These are phyloP conservation scores for Parastagonospora nodorum DNA, from an alignment of 2,329 filamentous ascomycete species.

Conservation along the genomic window DNA sequence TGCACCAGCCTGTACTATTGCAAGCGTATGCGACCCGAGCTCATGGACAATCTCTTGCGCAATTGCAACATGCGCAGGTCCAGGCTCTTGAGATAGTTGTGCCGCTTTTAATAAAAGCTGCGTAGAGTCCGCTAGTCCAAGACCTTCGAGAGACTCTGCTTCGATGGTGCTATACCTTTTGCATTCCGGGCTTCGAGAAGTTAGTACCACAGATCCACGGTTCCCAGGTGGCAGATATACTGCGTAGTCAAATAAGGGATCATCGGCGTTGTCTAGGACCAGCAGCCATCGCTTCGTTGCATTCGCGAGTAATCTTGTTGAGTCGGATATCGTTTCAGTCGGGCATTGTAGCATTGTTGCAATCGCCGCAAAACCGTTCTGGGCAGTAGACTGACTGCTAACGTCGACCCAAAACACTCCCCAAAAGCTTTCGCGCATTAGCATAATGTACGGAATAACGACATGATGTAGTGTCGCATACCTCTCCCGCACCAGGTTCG, in stretches of 20 bases:
- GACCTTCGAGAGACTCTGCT: conserved; percentile 14
- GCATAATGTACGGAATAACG: conserved; percentile 2
- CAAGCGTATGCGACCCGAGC: conserved; percentile 28
- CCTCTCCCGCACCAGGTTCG: conserved; percentile 23
- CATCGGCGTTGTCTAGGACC: conserved; percentile 32
- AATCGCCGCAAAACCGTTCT: conserved; percentile 28
- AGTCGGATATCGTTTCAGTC: conserved; percentile 18
- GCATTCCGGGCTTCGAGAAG: conserved; percentile 22
- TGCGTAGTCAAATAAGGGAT: conserved; percentile 15
- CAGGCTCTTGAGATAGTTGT: conserved; percentile 2
- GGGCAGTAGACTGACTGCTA: conserved; percentile 20
- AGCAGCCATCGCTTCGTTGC: conserved; percentile 22
- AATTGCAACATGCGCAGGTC: background rate
- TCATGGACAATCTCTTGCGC: conserved; percentile 14
- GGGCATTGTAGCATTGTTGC: conserved; percentile 18
- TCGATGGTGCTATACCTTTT: conserved; percentile 10
- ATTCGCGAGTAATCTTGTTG: conserved; percentile 13
- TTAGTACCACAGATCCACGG: conserved; percentile 21
- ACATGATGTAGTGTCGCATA: conserved; percentile 3
- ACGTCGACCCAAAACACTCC: conserved; percentile 42
- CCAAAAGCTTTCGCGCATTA: conserved; percentile 32
- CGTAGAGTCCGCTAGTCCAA: conserved; percentile 12
- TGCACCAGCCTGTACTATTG: conserved; percentile 33
- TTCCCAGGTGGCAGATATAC: conserved; percentile 21
- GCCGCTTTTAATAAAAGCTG: conserved; percentile 22